phyloP scores from a whole-genome alignment of 805 yeast genomes.

The Wickerhamiella azymoides region DNA sequence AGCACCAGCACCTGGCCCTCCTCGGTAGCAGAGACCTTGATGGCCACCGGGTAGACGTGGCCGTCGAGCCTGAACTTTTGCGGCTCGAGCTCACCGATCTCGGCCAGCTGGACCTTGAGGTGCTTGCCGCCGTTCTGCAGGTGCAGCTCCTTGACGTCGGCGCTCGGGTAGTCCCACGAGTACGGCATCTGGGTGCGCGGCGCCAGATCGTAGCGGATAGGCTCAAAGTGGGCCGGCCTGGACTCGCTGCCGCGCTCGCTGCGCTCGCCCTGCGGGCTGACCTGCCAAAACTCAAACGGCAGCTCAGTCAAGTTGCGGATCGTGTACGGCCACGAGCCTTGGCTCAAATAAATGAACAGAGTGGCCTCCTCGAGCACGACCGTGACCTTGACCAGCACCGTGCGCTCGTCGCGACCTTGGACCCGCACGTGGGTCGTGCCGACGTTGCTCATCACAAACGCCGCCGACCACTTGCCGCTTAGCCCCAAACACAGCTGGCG shows the following conservation, averaged over 20 bases:
- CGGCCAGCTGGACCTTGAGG: constrained; percentile 72
- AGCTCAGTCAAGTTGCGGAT: constrained; percentile 76
- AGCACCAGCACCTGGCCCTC: constrained; percentile 81
- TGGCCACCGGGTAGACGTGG: constrained; percentile 41
- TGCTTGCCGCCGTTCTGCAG: constrained; percentile 45
- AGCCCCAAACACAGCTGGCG: constrained; percentile 17
- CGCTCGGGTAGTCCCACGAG: constrained; percentile 96
- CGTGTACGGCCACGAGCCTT: constrained; percentile 72
- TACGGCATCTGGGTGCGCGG: constrained; percentile 93
- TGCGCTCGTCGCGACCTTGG: constrained; percentile 43
- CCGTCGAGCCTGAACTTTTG: constrained; percentile 52
- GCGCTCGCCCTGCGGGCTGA: no score
- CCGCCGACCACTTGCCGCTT: constrained; percentile 66
- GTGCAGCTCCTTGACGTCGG: constrained; percentile 64
- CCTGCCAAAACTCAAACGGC: constrained; percentile 79
- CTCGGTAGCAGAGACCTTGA: constrained; percentile 93
- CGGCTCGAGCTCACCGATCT: constrained; percentile 82
- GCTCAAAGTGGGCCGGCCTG: constrained; percentile 46
- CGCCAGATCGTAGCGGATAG: constrained; percentile 70
- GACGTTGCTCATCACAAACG: constrained; percentile 69
- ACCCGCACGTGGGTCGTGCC: constrained; percentile 72
- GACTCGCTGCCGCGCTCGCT: constrained; percentile 34
- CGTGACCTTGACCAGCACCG: constrained; percentile 52
- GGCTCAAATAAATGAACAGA: constrained; percentile 56
- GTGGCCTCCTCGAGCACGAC: constrained; percentile 70